Evolutionary conservation across 2,329 filamentous ascomycete genomes (phyloP).

Genomic region (Paraconiothyrium sp.): DNA sequence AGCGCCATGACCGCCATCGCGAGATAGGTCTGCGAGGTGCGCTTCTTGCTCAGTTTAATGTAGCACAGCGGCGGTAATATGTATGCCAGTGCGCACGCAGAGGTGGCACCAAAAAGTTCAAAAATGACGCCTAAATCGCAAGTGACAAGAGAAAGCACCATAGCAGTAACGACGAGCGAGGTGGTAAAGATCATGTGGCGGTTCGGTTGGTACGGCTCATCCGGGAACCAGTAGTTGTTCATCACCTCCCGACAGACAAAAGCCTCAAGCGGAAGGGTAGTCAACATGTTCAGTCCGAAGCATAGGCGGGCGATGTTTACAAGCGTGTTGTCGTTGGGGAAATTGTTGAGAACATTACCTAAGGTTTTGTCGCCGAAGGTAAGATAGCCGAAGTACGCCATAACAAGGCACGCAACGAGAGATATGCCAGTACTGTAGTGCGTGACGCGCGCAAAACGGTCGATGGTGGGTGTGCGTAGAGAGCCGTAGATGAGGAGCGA

Average conservation of each 20-base stretch:
- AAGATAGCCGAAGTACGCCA: conserved; percentile 90
- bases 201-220: conserved; percentile 80
- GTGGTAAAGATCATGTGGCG: conserved; percentile 90
- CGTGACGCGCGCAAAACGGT: conserved; percentile 91
- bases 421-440: conserved; percentile 93
- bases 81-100: conserved; percentile 92
- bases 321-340: conserved; percentile 87
- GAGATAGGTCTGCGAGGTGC: conserved; percentile 77
- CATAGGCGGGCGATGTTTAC: conserved; percentile 94
- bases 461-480: conserved; percentile 89
- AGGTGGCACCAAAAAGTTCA: conserved; percentile 94
- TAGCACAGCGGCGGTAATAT: conserved; percentile 95
- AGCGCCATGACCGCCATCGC: conserved; percentile 78
- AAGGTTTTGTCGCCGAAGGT: conserved; percentile 91
- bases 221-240: conserved; percentile 81
- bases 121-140: conserved; percentile 96
- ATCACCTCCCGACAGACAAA: conserved; percentile 98
- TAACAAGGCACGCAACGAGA: conserved; percentile 86
- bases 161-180: conserved; percentile 78
- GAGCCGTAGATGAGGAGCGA: conserved; percentile 97
- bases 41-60: conserved; percentile 85
- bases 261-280: conserved; percentile 92
- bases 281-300: conserved; percentile 99
- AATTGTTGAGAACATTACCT: conserved; percentile 98
- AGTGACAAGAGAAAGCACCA: conserved; percentile 81